A percentile compares a stretch with the other conserved stretches of the same genome.
Conservation (phyloP, 2,329 filamentous ascomycete species). For the Fusarium tricinctum region DNA sequence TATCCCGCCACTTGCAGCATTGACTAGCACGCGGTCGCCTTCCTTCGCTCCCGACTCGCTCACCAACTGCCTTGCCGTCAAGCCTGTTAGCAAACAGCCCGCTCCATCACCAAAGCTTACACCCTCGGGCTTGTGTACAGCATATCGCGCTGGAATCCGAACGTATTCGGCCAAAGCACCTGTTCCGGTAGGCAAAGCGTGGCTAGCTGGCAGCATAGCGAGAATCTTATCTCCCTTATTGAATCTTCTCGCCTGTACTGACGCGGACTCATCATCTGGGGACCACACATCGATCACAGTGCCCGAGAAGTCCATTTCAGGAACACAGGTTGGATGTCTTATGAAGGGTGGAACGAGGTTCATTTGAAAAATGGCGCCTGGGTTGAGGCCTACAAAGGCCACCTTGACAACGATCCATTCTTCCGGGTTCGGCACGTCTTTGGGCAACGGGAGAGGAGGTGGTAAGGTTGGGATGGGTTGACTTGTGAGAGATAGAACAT, state of each 20-base stretch:
- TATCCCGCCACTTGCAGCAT: constrained; percentile 13
- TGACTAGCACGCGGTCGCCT: constrained; percentile 5
- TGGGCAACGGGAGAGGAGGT: constrained; percentile 46
- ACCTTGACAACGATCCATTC: constrained; percentile 59
- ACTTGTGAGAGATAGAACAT: constrained; percentile 4
- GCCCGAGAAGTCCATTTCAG: constrained; percentile 62
- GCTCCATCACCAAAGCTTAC: constrained; percentile 54
- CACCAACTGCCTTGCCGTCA: constrained; percentile 58
- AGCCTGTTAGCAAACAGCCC: constrained; percentile 56
- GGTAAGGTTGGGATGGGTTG: constrained; percentile 6
- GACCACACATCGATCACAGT: constrained; percentile 56
- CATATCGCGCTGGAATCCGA: constrained; percentile 53
- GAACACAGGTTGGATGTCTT: constrained; percentile 55
- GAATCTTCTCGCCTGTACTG: constrained; percentile 23
- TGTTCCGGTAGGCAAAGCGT: constrained; percentile 27
- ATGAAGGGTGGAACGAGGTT: constrained; percentile 57
- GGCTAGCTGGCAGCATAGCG: constrained; percentile 9
- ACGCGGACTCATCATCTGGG: constrained; percentile 34
- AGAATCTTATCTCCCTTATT: constrained; percentile 13
- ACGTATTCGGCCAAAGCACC: constrained; percentile 60
- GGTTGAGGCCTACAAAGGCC: constrained; percentile 61
- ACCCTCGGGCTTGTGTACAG: constrained; percentile 51
- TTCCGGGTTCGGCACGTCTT: constrained; percentile 47
- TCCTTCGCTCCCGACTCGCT: constrained; percentile 54
- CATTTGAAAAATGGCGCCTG: constrained; percentile 59